These are phyloP conservation scores for Ceratobasidium sp. DNA, from an alignment of 1,284 basidiomycete species.

Conservation along the genomic window DNA sequence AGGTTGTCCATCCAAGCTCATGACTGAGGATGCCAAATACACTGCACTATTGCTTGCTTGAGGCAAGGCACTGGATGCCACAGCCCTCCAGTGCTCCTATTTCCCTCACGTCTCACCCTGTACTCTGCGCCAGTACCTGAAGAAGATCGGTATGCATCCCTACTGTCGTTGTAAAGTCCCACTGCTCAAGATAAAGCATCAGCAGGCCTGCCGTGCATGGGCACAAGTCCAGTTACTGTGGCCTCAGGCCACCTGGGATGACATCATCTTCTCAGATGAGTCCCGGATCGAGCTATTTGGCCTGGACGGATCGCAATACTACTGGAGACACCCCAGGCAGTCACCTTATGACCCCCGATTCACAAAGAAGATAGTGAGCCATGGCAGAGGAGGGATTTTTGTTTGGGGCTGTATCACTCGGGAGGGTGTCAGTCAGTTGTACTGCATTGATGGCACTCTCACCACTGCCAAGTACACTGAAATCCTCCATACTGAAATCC, in stretches of 20 bases:
- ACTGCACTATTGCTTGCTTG: background rate
- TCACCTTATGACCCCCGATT: conserved; percentile 15
- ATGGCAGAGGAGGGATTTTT: conserved; percentile 17
- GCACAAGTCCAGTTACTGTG: background rate
- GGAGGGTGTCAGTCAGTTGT: conserved; percentile 22
- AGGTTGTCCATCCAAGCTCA: background rate
- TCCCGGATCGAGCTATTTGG: conserved; percentile 15
- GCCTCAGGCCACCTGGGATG: conserved; percentile 6
- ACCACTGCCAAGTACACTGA: conserved; percentile 1
- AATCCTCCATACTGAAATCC: background rate
- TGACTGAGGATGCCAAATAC: background rate
- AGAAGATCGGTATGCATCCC: background rate
- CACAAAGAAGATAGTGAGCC: background rate
- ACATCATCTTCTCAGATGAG: conserved; percentile 6
- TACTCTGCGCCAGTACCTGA: background rate
- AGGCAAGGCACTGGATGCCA: background rate
- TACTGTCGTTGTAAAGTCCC: background rate
- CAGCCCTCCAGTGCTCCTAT: background rate
- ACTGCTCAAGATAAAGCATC: background rate
- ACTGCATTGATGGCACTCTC: background rate
- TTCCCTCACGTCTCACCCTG: background rate
- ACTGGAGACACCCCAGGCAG: conserved; percentile 11
- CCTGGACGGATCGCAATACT: background rate
- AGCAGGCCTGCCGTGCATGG: background rate
- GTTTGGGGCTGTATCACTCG: conserved; percentile 33